A percentile compares a stretch with the other conserved stretches of the same genome.
These are phyloP conservation scores for Mycosarcoma mackinlayi DNA, from an alignment of 1,284 basidiomycete species.

Conservation along the genomic window DNA sequence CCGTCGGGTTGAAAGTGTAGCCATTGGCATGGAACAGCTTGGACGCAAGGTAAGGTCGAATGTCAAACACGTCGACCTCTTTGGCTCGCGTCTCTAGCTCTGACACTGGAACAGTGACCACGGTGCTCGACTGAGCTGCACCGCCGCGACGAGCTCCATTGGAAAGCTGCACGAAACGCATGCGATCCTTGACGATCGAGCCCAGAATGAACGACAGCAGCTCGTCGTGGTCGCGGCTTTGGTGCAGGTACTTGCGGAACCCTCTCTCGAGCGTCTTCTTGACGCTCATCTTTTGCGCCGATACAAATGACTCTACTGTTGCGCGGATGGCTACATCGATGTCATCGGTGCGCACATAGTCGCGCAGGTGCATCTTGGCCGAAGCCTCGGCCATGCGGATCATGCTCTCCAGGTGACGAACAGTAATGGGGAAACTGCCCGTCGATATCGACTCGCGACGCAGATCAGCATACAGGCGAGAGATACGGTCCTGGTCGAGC, in stretches of 20 bases:
- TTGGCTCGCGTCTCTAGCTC: conserved; percentile 75
- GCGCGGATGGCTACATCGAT: conserved; percentile 97
- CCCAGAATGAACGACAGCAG: conserved; percentile 93
- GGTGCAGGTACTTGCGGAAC: conserved; percentile 96
- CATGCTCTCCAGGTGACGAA: conserved; percentile 97
- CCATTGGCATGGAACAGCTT: conserved; percentile 90
- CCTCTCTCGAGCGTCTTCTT: conserved; percentile 92
- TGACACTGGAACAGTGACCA: conserved; percentile 58
- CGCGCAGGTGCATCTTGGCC: conserved; percentile 97
- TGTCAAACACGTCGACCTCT: conserved; percentile 93
- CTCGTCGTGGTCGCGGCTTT: conserved; percentile 92
- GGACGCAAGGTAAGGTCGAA: conserved; percentile 83
- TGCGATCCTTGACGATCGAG: conserved; percentile 92
- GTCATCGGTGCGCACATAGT: conserved; percentile 94
- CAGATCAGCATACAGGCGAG: conserved; percentile 94
- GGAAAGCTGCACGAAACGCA: conserved; percentile 75
- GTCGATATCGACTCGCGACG: conserved; percentile 95
- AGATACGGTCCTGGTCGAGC: conserved; percentile 93
- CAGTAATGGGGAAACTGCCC: conserved; percentile 96
- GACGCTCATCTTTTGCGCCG: conserved; percentile 96
- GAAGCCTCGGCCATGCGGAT: conserved; percentile 99
- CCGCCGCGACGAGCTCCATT: conserved; percentile 14
- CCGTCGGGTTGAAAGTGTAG: conserved; percentile 72
- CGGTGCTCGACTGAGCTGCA: conserved; percentile 25
- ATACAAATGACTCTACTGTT: conserved; percentile 92